Evolutionary conservation across 495 filamentous ascomycete genomes (phyloP), one percentile per base, ranked within the genome.

Genomic region (Trichoderma virens): DNA sequence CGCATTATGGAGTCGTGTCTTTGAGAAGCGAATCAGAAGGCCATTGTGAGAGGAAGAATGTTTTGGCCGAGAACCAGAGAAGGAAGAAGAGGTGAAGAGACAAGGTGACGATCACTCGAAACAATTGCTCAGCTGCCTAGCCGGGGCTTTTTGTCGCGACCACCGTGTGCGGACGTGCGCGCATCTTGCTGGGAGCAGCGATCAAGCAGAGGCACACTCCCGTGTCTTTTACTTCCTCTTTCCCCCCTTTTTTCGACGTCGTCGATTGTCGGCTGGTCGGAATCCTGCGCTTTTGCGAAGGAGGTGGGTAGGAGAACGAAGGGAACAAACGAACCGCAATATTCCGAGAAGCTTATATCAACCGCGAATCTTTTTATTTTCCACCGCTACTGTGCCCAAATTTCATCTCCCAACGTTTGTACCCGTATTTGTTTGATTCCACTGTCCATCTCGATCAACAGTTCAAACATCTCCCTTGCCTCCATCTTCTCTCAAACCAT

Each of bases 91-190:
- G 51, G 25, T 56, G 25, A 56, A 45, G 41, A 7, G 11, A 13
- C 41, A 45, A 45, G 41, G 2, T 45, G 41, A 16, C 18, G 41
- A 35, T 35, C 25, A 14, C 51, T 5, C 43, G n/a, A 47, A 20
- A 47, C 20, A 20, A 20, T 20, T 20, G 20, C 9, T 47, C 43
- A 47, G 43, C 43, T 47, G 51, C 27, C 51, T 56, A n/a, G 27
- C 16, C 51, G 27, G 23, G 51, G 27, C 23, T 56, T 28, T 51
- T 56, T 25, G 43, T 56, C 51, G 51, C 51, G 11, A n/a, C 25
- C 51, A 28, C 51, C 51, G 51, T 56, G 51, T 56, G 51, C 23
- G 51, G 27, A 27, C 51, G 51, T 56, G 51, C 51, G 51, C 51
- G 51, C 51, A 8, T 14, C 2, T 28, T 28, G 41, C 16, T 20